A percentile compares a stretch with the other conserved stretches of the same genome.
phyloP scores from a whole-genome alignment of 2,329 filamentous ascomycete genomes.

The Magnaporthiopsis incrustans region DNA sequence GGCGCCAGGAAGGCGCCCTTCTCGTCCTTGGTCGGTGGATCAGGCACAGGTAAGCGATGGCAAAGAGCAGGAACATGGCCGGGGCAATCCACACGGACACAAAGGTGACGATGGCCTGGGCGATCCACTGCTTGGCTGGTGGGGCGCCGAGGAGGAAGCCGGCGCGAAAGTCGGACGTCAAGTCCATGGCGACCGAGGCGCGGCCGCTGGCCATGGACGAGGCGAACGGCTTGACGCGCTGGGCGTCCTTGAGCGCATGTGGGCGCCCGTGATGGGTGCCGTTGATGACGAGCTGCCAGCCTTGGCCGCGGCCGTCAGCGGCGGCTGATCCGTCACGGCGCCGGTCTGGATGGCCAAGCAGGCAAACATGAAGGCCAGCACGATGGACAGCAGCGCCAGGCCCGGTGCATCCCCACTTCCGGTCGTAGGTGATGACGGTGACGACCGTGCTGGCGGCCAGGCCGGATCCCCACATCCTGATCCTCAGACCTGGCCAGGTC shows the following conservation, averaged over 20 bases:
- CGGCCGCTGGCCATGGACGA: slow-evolving; percentile 48
- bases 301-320: slow-evolving; percentile 59
- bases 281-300: slow-evolving; percentile 62
- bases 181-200: slow-evolving; percentile 43
- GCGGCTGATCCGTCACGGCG: slow-evolving; percentile 53
- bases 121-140: slow-evolving; percentile 58
- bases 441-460: slow-evolving; percentile 36
- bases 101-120: slow-evolving; percentile 53
- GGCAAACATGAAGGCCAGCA: slow-evolving; percentile 53
- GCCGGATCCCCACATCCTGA: slow-evolving; percentile 49
- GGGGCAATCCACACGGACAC: slow-evolving; percentile 60
- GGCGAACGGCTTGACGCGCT: slow-evolving; percentile 58
- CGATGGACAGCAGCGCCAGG: slow-evolving; percentile 45
- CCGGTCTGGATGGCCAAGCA: slow-evolving; percentile 54
- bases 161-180: slow-evolving; percentile 58
- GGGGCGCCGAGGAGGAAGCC: slow-evolving; percentile 60
- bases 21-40: slow-evolving; percentile 28
- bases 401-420: slow-evolving; percentile 50
- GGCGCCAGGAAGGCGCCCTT: slow-evolving; percentile 54
- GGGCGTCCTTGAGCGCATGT: slow-evolving; percentile 43
- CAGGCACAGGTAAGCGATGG: slow-evolving; percentile 61
- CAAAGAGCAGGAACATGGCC: slow-evolving; percentile 59
- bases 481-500: slow-evolving; percentile 39
- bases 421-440: slow-evolving; percentile 40
- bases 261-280: slow-evolving; percentile 50